These are phyloP conservation scores for Brassica rapa DNA, from an alignment of 345 rosid genomes.

Conservation along the genomic window DNA sequence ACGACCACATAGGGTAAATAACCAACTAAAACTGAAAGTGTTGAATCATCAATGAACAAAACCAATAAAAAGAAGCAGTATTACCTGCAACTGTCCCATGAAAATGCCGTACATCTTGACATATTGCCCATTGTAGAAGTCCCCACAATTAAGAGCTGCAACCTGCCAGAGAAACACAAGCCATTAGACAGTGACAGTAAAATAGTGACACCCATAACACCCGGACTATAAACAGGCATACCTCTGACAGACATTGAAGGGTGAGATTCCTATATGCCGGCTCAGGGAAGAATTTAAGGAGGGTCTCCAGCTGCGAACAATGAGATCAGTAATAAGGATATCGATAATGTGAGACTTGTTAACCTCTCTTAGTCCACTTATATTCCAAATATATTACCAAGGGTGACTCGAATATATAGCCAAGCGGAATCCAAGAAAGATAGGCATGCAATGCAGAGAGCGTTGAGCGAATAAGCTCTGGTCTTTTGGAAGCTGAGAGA, in stretches of 20 bases:
- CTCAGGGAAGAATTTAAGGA: constrained; percentile 74
- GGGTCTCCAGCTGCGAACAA: constrained; percentile 79
- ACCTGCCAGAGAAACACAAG: constrained; percentile 53
- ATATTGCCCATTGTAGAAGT: constrained; percentile 72
- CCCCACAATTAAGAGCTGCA: constrained; percentile 86
- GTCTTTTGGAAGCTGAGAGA: constrained; percentile 88
- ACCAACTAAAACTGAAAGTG: neutral
- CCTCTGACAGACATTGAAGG: constrained; percentile 95
- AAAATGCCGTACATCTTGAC: constrained; percentile 75
- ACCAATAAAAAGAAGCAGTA: neutral
- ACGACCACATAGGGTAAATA: neutral
- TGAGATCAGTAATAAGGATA: constrained; percentile 20
- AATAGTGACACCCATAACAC: neutral
- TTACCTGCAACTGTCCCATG: constrained; percentile 83
- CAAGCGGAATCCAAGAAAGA: constrained; percentile 99
- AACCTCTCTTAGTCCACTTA: constrained; percentile 19
- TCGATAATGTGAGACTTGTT: constrained; percentile 10
- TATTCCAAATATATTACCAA: constrained; percentile 55
- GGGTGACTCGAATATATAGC: constrained; percentile 95
- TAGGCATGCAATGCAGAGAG: constrained; percentile 96
- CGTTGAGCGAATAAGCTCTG: constrained; percentile 88
- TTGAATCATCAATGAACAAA: neutral
- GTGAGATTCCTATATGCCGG: constrained; percentile 86
- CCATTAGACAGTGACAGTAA: constrained; percentile 18
- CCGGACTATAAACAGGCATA: constrained; percentile 19